Evolutionary conservation across 306 rosid species (phyloP).

Genomic region (Canavalia ensiformis): DNA sequence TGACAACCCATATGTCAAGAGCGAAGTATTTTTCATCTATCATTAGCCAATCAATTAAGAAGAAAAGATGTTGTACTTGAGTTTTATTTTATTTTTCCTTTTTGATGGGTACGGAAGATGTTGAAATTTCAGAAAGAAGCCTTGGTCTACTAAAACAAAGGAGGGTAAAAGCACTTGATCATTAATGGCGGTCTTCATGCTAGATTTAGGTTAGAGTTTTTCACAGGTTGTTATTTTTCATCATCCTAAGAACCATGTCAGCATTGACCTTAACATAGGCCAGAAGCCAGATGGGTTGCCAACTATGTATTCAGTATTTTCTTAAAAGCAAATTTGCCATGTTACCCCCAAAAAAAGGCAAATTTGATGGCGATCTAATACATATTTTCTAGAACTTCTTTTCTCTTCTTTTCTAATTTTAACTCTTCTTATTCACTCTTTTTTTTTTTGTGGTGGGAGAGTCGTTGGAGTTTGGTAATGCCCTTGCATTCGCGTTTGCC

Average conservation of each 20-base stretch:
- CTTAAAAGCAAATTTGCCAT: constrained; percentile 28
- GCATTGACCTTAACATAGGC: constrained; percentile 34
- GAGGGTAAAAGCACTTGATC: neutral
- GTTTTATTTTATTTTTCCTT: neutral
- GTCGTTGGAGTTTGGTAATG: constrained; percentile 41
- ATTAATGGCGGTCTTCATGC: constrained; percentile 36
- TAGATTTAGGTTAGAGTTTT: constrained; percentile 38
- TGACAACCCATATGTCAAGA: constrained; percentile 47
- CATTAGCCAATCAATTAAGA: constrained; percentile 6
- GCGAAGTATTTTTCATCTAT: constrained; percentile 21
- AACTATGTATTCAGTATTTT: constrained; percentile 28
- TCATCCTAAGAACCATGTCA: neutral
- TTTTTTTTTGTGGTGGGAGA: constrained; percentile 25
- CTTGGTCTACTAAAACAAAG: neutral
- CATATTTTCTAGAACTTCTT: neutral
- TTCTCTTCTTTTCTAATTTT: neutral
- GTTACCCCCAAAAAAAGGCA: neutral
- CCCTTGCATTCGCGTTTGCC: constrained; percentile 37
- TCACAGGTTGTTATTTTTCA: neutral
- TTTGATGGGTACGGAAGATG: neutral
- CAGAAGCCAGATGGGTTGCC: constrained; percentile 28
- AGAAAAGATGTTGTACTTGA: neutral
- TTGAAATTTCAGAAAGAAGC: constrained; percentile 44
- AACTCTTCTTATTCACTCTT: neutral
- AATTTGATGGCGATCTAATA: constrained; percentile 28